phyloP scores from a whole-genome alignment of 2,329 filamentous ascomycete species.

The Phialophora macrospora region DNA sequence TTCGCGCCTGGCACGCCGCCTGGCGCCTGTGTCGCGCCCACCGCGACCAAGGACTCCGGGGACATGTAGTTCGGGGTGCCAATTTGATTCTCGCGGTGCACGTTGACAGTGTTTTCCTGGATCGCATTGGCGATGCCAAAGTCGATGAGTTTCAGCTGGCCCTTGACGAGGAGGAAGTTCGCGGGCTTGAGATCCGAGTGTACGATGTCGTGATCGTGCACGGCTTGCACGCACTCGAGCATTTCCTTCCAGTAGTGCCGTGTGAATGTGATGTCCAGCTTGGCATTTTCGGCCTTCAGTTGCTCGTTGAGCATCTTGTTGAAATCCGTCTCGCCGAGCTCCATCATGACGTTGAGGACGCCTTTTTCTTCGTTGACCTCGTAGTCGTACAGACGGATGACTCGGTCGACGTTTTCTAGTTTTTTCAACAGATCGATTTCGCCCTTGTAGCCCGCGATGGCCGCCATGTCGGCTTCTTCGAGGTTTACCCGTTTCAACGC shows the following conservation, averaged over 20 bases:
- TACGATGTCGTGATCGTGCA: slow-evolving; percentile 89
- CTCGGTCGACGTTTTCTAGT: slow-evolving; percentile 81
- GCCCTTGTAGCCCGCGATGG: slow-evolving; percentile 85
- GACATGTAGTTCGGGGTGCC: slow-evolving; percentile 99
- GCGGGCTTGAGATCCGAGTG: slow-evolving; percentile 97
- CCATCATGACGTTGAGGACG: slow-evolving; percentile 89
- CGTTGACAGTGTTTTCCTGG: slow-evolving; percentile 94
- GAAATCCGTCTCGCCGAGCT: slow-evolving; percentile 93
- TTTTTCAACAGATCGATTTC: slow-evolving; percentile 90
- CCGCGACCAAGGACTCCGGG: slow-evolving; percentile 77
- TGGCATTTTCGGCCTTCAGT: slow-evolving; percentile 71
- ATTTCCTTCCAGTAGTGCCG: slow-evolving; percentile 99
- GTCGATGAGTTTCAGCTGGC: slow-evolving; percentile 92
- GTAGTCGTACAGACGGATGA: slow-evolving; percentile 88
- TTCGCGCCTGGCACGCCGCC: slow-evolving; percentile 57
- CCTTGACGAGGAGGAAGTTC: slow-evolving; percentile 92
- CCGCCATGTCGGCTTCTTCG: slow-evolving; percentile 82
- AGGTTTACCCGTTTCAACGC: slow-evolving; percentile 91
- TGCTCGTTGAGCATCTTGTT: slow-evolving; percentile 79
- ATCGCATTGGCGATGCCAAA: slow-evolving; percentile 99
- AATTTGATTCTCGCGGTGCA: slow-evolving; percentile 92
- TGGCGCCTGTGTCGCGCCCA: slow-evolving; percentile 44
- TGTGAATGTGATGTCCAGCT: slow-evolving; percentile 86
- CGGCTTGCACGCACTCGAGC: slow-evolving; percentile 89
- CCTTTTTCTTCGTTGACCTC: slow-evolving; percentile 94